Evolutionary conservation across 116 monocot species (phyloP).

Genomic region (Zostera marina): DNA sequence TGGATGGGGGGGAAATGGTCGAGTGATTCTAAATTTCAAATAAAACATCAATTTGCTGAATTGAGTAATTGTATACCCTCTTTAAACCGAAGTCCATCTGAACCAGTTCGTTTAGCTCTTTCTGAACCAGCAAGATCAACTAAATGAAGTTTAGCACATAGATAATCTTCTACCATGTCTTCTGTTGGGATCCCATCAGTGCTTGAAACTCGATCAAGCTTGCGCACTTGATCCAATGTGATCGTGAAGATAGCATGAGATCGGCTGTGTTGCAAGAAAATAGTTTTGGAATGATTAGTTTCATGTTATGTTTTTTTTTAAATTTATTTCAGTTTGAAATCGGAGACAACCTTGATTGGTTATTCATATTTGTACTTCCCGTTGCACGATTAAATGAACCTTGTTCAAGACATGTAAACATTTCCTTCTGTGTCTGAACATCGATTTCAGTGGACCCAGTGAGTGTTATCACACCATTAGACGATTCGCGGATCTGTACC

Average conservation of each 20-base stretch:
- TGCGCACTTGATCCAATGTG: conserved; percentile 93
- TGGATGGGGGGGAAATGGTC: conserved; percentile 4
- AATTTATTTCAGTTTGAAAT: not conserved
- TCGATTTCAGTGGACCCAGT: conserved; percentile 87
- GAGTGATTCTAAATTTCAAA: not conserved
- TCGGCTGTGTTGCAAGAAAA: conserved; percentile 48
- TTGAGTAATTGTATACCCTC: conserved; percentile 63
- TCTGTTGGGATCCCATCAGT: conserved; percentile 45
- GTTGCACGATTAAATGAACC: conserved; percentile 85
- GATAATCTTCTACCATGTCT: conserved; percentile 71
- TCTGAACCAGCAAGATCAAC: conserved; percentile 99
- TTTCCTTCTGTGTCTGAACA: conserved; percentile 78
- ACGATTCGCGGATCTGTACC: conserved; percentile 82
- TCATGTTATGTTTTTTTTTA: not conserved
- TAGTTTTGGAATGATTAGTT: too few species aligned
- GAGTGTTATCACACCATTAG: conserved; percentile 84
- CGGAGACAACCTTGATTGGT: conserved; percentile 73
- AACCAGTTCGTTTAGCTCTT: conserved; percentile 92
- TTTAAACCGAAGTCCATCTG: conserved; percentile 91
- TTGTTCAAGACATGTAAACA: conserved; percentile 76
- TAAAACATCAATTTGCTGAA: too few species aligned
- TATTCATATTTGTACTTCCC: conserved; percentile 99
- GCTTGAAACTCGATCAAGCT: conserved; percentile 35
- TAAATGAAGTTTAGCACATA: conserved; percentile 92
- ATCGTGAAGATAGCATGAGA: conserved; percentile 99